Conservation (phyloP, 352 stramenopile species). For the Vaucheria bursata region DNA sequence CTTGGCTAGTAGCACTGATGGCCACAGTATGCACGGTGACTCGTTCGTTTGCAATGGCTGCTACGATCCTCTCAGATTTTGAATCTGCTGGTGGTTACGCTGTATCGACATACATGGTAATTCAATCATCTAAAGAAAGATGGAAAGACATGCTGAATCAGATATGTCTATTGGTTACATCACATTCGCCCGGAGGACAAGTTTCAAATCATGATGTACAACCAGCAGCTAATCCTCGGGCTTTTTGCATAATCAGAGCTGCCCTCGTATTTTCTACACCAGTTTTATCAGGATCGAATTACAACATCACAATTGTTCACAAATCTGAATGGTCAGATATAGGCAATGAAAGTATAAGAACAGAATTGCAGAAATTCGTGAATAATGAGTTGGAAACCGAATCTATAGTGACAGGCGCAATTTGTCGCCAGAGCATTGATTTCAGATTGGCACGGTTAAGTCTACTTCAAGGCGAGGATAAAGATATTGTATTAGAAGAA, state of each 20-base stretch:
- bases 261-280: slow-evolving; percentile 23
- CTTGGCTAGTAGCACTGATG: slow-evolving; percentile 36
- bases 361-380: no score
- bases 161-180: slow-evolving; percentile 23
- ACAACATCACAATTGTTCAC: no score
- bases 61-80: slow-evolving; percentile 40
- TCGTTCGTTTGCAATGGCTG: slow-evolving; percentile 14
- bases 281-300: slow-evolving; percentile 13
- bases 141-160: slow-evolving; percentile 31
- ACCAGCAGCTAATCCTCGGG: slow-evolving; percentile 10
- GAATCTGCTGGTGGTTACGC: slow-evolving; percentile 38
- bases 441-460: neutral
- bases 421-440: neutral
- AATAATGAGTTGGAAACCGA: no score
- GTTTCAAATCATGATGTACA: no score
- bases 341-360: no score
- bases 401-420: slow-evolving; percentile 22
- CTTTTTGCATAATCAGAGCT: slow-evolving; percentile 27
- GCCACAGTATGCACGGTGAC: slow-evolving; percentile 34
- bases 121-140: slow-evolving; percentile 12
- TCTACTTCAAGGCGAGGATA: neutral
- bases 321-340: no score
- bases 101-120: slow-evolving; percentile 36
- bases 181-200: slow-evolving; percentile 9
- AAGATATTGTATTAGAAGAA: neutral